Base-by-base conservation (phyloP, 257 asterid genomes). In the Ocimum tenuiflorum region DNA sequence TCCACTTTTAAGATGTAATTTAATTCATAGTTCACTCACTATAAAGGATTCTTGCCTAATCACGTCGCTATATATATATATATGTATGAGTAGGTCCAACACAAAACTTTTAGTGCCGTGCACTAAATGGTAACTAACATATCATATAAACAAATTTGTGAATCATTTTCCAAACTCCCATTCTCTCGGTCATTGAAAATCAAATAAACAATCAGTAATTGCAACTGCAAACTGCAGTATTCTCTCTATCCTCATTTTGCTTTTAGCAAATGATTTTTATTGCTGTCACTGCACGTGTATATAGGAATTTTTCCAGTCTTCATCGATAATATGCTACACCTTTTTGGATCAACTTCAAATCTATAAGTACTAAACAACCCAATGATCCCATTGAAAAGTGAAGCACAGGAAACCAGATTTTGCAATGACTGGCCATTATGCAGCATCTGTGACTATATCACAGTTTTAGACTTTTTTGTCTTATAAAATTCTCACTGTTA, bases 331-430 rank as follows among this genome's bases (percentile, higher is more conserved):
- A 9, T 11, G 64, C 57, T 27, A 20, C 67, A 69, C 49, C 56
- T 27, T 46, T n/a, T 74, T 63, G 35, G 38, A 56, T 41, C 38
- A 47, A 35, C 69, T 27, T 27, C 20, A 46, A 52, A 24, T 63
- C n/a, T 20, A 64, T 8, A 42, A 75, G 47, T 52, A 10, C 46
- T 46, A n/a, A 23, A 48, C 41, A 50, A 9, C 45, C n/a, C 60
- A 8, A 63, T 8, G 13, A 4, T 31, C 50, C 7, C 68, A 11
- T 41, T 49, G 31, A 22, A 60, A 14, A 56, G 27, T 46, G 19
- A 23, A 39, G 49, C 27, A 18, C 46, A 31, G 22, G 60, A 45
- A 54, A 41, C 24, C 20, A 49, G 61, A 36, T 42, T 50, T 52
- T 2, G 4, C 31, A 54, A 54, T 51, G 19, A 68, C 35, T 55